Percentiles rank a stretch among this genome's conserved stretches.
phyloP scores from a whole-genome alignment of 2,329 filamentous ascomycete species.

The Scedosporium minutisporum region DNA sequence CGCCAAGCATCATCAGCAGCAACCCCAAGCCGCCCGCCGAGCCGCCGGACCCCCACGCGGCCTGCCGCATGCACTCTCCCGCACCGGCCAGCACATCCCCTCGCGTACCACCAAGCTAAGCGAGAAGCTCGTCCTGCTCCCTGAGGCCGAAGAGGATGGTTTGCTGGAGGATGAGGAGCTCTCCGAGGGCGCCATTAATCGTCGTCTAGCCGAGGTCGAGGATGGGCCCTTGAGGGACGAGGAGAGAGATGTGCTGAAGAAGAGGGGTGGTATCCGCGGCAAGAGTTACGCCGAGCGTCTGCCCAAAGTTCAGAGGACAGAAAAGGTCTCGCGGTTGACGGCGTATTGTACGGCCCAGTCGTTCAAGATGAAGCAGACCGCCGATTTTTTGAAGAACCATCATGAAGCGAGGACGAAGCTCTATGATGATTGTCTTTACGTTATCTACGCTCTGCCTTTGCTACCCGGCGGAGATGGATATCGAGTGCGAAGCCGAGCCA shows the following conservation, averaged over 20 bases:
- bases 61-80: slow-evolving; percentile 28
- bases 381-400: slow-evolving; percentile 75
- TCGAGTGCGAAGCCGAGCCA: slow-evolving; percentile 78
- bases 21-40: slow-evolving; percentile 17
- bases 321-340: slow-evolving; percentile 82
- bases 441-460: slow-evolving; percentile 85
- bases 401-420: slow-evolving; percentile 90
- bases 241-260: slow-evolving; percentile 54
- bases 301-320: slow-evolving; percentile 76
- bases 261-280: slow-evolving; percentile 51
- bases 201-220: slow-evolving; percentile 38
- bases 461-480: slow-evolving; percentile 81
- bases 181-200: slow-evolving; percentile 30
- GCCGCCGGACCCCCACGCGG: slow-evolving; percentile 19
- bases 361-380: slow-evolving; percentile 82
- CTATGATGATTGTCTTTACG: slow-evolving; percentile 96
- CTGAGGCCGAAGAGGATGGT: slow-evolving; percentile 57
- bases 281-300: slow-evolving; percentile 93
- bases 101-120: slow-evolving; percentile 87
- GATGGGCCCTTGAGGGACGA: slow-evolving; percentile 59
- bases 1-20: slow-evolving; percentile 18
- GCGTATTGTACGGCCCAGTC: slow-evolving; percentile 94
- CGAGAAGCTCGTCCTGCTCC: slow-evolving; percentile 91
- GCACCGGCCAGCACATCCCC: slow-evolving; percentile 52
- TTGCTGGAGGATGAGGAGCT: slow-evolving; percentile 39